Base-by-base conservation (phyloP, 192 early-diverging fungal species). In the Linnemannia elongata region DNA sequence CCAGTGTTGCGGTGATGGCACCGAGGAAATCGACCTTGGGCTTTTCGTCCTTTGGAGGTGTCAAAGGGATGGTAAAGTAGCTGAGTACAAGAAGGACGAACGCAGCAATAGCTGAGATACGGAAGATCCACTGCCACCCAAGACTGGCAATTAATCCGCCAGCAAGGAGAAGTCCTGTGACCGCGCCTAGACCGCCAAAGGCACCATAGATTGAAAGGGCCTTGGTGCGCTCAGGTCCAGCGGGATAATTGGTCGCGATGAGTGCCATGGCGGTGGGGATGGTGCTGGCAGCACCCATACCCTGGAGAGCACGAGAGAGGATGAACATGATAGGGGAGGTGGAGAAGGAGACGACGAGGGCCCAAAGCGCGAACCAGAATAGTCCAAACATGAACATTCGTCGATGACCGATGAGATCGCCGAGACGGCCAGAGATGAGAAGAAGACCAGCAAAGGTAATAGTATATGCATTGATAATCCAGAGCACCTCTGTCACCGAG, bases 331-430 rank as follows among this genome's bases (percentile, higher is more conserved):
- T 77, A 20, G 82, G 76, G 18, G 79, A 81, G 5, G 76, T 77
- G 18, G 88, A 78, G 39, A 88, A 81, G 24, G 76, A 80, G 41
- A 84, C 82, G 39, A 88, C 39, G 2, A 88, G 30, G 9, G 88
- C 74, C 77, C 82, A 84, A 15, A 76, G 57, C 0, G 79, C 55
- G 54, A 88, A 88, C 78, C 82, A 76, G 30, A 78, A 74, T 30
- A 88, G 75, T 10, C 88, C 88, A 35, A 75, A 60, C 17, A 88
- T 18, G 77, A 83, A 85, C 36, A 88, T 69, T 6, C 79, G 68
- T 12, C 82, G 82, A 69, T 88, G 82, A 52, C 88, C 88, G 72
- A 81, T 85, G 18, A 88, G 69, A 85, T 88, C 88, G 0, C 88
- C 88, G 22, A 88, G 69, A 42, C 82, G 82, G 18, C 88, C 88